phyloP scores from a whole-genome alignment of 1,139 yeast species.

The Blastobotrys petasosporus region DNA sequence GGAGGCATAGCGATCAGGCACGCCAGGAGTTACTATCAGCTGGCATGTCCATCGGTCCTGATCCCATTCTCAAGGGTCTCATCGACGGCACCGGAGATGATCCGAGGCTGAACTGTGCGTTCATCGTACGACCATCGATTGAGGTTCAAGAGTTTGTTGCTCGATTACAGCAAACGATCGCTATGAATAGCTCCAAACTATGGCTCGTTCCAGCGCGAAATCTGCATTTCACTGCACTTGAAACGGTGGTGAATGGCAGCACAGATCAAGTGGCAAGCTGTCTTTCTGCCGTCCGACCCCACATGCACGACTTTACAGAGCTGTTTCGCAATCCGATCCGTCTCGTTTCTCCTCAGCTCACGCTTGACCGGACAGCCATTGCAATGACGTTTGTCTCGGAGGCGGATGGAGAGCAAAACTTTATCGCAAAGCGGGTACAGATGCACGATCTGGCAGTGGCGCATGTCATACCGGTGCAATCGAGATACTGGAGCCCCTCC shows the following conservation, averaged over 20 bases:
- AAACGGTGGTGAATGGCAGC: not conserved
- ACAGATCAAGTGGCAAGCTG: not conserved
- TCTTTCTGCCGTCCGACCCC: not conserved
- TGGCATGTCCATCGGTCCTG: not conserved
- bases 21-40: not conserved
- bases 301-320: not conserved
- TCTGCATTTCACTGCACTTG: not conserved
- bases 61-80: slow-evolving; percentile 2
- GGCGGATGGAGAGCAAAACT: not conserved
- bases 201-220: not conserved
- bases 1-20: not conserved
- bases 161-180: not conserved
- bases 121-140: not conserved
- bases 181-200: not conserved
- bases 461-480: not conserved
- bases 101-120: not conserved
- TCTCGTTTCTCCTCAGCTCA: not conserved
- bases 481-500: slow-evolving; percentile 6
- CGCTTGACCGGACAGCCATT: slow-evolving; percentile 6
- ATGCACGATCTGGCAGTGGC: not conserved
- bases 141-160: not conserved
- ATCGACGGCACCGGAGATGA: not conserved
- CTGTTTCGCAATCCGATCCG: not conserved
- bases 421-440: not conserved
- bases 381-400: slow-evolving; percentile 2